Evolutionary conservation across 768 basidiomycete genomes (phyloP), one percentile per base, ranked within the genome.

Genomic region (Paxillus rubicundulus): DNA sequence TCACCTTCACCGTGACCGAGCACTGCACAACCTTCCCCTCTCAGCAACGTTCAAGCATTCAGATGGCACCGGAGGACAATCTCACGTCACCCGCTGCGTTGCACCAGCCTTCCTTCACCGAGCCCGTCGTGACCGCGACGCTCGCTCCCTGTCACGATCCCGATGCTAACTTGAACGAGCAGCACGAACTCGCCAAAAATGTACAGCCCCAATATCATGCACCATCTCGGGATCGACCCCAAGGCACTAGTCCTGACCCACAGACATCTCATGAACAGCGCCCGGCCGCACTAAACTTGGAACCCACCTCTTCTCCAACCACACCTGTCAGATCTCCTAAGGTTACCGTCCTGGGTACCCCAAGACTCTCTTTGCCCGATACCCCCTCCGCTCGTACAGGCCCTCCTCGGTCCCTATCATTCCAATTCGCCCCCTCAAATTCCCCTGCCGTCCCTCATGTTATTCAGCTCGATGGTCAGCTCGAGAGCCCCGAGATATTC

Each of bases 321-420:
- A 58, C 49, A 13, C 27, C 12, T 40, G 24, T 37, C 54, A 56
- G 47, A 9, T 49, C 53, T 13, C 47, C 56, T 1, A 32, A 27
- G 9, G 36, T 4, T 24, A 24, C 24, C 5, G 24, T 24, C 21
- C 21, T 24, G 24, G 3, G 28, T 17, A 47, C 49, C 24, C 49
- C 57, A 34, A 17, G 48, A 4, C 10, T 49, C 14, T 36, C 58
- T 18, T 41, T 58, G 2, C 67, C 57, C 32, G 57, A 66, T 45
- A 83, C 85, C 0, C 87, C 88, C 21, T 80, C 85, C 6, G 72
- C 73, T 45, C 75, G 87, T 47, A 89, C 87, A 4, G 88, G 87
- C 12, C 86, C 87, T 30, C 88, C 87, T 4, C 78, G 87, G 37
- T 86, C 87, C 0, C 72, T 89, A 24, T 86, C 86, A 3, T 86